Percentiles rank a stretch among this genome's conserved stretches.
Evolutionary conservation across 805 yeast species (phyloP).

Genomic region (Helenozyma baotianmanensis): DNA sequence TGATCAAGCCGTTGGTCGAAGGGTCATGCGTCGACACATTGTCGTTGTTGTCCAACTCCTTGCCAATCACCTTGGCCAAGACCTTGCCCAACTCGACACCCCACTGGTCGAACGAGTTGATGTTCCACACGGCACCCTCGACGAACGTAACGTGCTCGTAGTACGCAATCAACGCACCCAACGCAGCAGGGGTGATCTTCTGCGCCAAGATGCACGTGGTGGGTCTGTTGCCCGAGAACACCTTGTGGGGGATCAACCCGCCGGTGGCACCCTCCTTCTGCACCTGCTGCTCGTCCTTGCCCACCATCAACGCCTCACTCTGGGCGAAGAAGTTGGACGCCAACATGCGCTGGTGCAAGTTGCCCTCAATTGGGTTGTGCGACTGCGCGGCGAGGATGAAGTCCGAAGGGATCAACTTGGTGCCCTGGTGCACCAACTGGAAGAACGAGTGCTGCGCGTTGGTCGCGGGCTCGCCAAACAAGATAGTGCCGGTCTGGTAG

Average conservation of each 20-base stretch:
- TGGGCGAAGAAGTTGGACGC: constrained; percentile 99
- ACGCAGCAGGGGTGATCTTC: constrained; percentile 92
- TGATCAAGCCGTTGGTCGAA: constrained; percentile 88
- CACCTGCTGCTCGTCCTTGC: constrained; percentile 81
- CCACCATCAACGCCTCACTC: constrained; percentile 96
- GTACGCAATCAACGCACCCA: constrained; percentile 95
- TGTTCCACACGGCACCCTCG: constrained; percentile 99
- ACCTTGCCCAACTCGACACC: constrained; percentile 99
- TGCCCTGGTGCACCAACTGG: constrained; percentile 99
- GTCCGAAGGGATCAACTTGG: constrained; percentile 95
- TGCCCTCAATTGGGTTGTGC: constrained; percentile 92
- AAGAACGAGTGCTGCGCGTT: constrained; percentile 99
- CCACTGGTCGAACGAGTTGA: constrained; percentile 99
- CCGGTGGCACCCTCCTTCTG: constrained; percentile 87
- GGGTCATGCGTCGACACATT: constrained; percentile 71
- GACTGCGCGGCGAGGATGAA: constrained; percentile 96
- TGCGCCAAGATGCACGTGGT: constrained; percentile 95
- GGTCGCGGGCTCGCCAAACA: constrained; percentile 98
- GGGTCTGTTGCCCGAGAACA: constrained; percentile 97
- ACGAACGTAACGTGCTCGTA: constrained; percentile 96
- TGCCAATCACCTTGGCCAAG: constrained; percentile 91
- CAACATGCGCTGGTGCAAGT: constrained; percentile 94
- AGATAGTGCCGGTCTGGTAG: constrained; percentile 93
- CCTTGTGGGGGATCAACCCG: constrained; percentile 88
- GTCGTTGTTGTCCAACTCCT: constrained; percentile 67